These are phyloP conservation scores for Blastomyces emzantsi DNA, from an alignment of 2,329 filamentous ascomycete species.

Conservation along the genomic window DNA sequence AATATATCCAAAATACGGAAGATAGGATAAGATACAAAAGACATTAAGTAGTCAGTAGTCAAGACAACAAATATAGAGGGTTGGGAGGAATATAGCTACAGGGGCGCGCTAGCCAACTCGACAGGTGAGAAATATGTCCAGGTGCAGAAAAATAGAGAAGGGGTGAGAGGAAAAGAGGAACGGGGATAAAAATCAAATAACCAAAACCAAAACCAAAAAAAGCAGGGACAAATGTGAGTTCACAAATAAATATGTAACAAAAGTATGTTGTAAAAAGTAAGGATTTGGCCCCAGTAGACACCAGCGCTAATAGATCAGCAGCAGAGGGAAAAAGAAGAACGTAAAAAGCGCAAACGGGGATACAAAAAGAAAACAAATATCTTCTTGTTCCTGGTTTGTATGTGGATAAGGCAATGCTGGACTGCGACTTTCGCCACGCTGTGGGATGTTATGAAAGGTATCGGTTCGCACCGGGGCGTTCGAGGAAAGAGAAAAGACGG, in stretches of 20 bases:
- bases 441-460: slow-evolving; percentile 3
- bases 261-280: background rate
- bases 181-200: too few species aligned
- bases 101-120: background rate
- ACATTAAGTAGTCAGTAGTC: background rate
- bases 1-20: background rate
- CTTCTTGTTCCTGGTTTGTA: background rate
- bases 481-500: background rate
- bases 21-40: background rate
- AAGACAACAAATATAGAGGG: background rate
- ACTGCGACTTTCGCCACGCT: slow-evolving; percentile 7
- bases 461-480: background rate
- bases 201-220: background rate
- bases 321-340: background rate
- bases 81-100: background rate
- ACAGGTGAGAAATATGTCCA: background rate
- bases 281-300: slow-evolving; percentile 1
- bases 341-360: background rate
- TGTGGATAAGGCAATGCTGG: background rate
- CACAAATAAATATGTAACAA: background rate
- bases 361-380: background rate
- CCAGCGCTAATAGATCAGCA: slow-evolving; percentile 3
- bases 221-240: background rate
- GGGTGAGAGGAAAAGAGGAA: background rate
- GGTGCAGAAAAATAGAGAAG: background rate